These are phyloP conservation scores for Phyllachora maydis DNA, from an alignment of 2,329 filamentous ascomycete genomes.

Conservation along the genomic window DNA sequence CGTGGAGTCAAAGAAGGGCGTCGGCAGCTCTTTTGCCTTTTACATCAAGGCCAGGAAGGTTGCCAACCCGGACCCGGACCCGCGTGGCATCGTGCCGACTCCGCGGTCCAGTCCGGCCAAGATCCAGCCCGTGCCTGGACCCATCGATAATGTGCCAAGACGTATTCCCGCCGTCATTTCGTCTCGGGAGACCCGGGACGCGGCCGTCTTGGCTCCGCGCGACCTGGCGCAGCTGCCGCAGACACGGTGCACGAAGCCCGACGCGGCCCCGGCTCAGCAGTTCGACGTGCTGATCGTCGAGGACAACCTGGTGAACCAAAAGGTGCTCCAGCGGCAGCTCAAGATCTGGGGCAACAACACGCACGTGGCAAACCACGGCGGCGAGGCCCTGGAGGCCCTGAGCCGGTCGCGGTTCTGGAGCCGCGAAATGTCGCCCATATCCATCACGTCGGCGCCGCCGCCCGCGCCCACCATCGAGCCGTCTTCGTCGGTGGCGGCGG, in stretches of 20 bases:
- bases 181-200: constrained; percentile 7
- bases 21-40: constrained; percentile 58
- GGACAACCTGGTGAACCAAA: constrained; percentile 48
- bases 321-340: constrained; percentile 39
- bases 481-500: too few relatives aligned
- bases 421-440: too few relatives aligned
- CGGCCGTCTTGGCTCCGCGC: constrained; percentile 4
- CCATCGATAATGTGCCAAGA: too few relatives aligned
- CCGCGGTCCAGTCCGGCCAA: too few relatives aligned
- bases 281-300: constrained; percentile 44
- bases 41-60: constrained; percentile 47
- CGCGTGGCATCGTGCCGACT: constrained; percentile 9
- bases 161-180: constrained; percentile 12
- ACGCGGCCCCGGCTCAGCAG: constrained; percentile 5
- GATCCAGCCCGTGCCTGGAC: constrained; percentile 1
- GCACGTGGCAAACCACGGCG: constrained; percentile 42
- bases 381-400: constrained; percentile 37
- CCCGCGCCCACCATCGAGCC: too few relatives aligned
- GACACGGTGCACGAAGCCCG: neutral
- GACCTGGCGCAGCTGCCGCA: neutral
- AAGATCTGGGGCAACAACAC: constrained; percentile 38
- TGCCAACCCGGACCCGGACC: constrained; percentile 3
- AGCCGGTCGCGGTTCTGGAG: constrained; percentile 34
- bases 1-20: constrained; percentile 42
- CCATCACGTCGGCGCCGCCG: too few relatives aligned